Evolutionary conservation across 2,329 filamentous ascomycete species (phyloP), one percentile per base, ranked within the genome.

Genomic region (Sporothrix mexicana): DNA sequence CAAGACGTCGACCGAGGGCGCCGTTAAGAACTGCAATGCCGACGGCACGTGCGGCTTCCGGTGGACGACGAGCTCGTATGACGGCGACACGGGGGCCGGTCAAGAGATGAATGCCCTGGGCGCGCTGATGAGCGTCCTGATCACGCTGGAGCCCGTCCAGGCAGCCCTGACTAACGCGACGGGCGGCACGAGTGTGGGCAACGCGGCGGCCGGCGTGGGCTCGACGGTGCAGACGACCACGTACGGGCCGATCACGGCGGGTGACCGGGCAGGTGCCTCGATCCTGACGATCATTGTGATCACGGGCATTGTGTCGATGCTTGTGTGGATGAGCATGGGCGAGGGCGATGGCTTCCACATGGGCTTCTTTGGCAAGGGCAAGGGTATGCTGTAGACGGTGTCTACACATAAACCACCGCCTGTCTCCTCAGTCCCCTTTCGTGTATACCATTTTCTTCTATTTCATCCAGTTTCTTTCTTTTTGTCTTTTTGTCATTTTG

Each of bases 21-120:
- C 90, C 0, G 87, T 88, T 1, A 84, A 84, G 55, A 86, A 88
- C 73, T 94, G 91, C 80, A 88, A 70, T 2, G 30, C 85, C 9
- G 85, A 88, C 10, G 85, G 87, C n/a, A 83, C 84, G 36, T 94
- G 92, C 78, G 89, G 90, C n/a, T 88, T 91, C 75, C 86, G 86
- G 76, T 93, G 91, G 91, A 85, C 74, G 55, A 77, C 80, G 0
- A 82, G 84, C 0, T 77, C 72, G 3, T 80, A 82, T 74, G 78
- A 84, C 0, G 83, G 84, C 43, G 85, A 81, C 73, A 82, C 78
- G 12, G 83, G 83, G 61, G 84, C 87, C 72, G 86, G 87, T 13
- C 85, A 88, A 78, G 81, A 87, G 78, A 85, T 88, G 80, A 85
- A 83, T 73, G 86, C 83, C 0, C 80, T 87, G 36, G 84, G 84